A percentile compares a stretch with the other conserved stretches of the same genome.
Conservation (phyloP, 495 filamentous ascomycete genomes). For the Lindgomyces ingoldianus region DNA sequence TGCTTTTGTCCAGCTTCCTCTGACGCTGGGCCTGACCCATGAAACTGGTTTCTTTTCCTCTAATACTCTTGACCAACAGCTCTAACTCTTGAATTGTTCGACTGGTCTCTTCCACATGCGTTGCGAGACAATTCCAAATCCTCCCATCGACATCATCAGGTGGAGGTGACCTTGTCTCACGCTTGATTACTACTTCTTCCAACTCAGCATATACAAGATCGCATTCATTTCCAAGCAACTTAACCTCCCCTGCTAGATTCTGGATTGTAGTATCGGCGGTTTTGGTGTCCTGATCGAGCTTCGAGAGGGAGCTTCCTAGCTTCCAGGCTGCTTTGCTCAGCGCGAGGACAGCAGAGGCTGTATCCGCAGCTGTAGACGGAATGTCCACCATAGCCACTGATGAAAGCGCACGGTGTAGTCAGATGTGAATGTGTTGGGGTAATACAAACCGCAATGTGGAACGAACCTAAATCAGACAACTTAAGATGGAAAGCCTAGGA, state of each 20-base stretch:
- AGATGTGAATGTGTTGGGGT: neutral
- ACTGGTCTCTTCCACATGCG: slow-evolving; percentile 34
- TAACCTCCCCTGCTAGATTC: slow-evolving; percentile 29
- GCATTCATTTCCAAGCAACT: slow-evolving; percentile 39
- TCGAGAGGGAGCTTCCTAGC: slow-evolving; percentile 38
- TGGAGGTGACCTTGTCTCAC: slow-evolving; percentile 21
- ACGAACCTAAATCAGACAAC: neutral
- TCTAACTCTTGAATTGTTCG: slow-evolving; percentile 23
- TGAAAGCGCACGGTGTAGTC: neutral
- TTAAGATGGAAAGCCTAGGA: neutral
- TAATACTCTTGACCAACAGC: slow-evolving; percentile 12
- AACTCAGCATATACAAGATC: slow-evolving; percentile 39
- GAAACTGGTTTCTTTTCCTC: slow-evolving; percentile 15
- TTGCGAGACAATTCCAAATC: slow-evolving; percentile 36
- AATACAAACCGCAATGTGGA: neutral
- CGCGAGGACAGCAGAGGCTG: slow-evolving; percentile 37
- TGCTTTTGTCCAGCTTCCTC: slow-evolving; percentile 19
- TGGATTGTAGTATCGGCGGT: slow-evolving; percentile 34
- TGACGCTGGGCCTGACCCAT: slow-evolving; percentile 18
- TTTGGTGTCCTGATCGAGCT: slow-evolving; percentile 35
- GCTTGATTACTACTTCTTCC: slow-evolving; percentile 34
- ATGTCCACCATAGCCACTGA: slow-evolving; percentile 13
- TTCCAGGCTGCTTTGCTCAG: slow-evolving; percentile 43
- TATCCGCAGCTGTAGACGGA: slow-evolving; percentile 22
- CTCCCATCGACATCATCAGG: slow-evolving; percentile 33